Conservation (phyloP, 2,329 filamentous ascomycete genomes). For the Dothiorella sarmentorum region DNA sequence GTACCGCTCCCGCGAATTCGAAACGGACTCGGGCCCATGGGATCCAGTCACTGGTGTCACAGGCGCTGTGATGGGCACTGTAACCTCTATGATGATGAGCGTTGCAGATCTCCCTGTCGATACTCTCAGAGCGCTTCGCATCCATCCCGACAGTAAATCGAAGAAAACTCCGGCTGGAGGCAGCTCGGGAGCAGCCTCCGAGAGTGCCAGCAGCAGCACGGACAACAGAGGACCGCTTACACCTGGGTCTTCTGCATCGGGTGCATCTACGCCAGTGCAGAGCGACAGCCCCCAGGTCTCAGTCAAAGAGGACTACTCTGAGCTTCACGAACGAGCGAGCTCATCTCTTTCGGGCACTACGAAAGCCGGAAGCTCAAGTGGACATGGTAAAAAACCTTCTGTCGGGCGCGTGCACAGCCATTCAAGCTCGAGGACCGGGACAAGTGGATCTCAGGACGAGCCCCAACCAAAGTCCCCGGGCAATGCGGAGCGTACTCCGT, state of each 20-base stretch:
- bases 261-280: background rate
- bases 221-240: background rate
- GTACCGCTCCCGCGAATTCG: constrained; percentile 37
- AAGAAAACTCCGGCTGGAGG: background rate
- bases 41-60: constrained; percentile 53
- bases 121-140: constrained; percentile 48
- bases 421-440: background rate
- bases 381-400: background rate
- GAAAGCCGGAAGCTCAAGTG: background rate
- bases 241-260: background rate
- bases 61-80: constrained; percentile 75
- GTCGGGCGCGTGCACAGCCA: background rate
- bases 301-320: background rate
- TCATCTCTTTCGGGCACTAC: background rate
- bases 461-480: constrained; percentile 19
- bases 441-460: background rate
- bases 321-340: background rate
- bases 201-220: background rate
- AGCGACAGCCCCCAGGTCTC: background rate
- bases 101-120: constrained; percentile 67
- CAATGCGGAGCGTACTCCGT: constrained; percentile 10
- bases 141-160: constrained; percentile 36
- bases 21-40: constrained; percentile 39
- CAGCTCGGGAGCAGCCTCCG: background rate
- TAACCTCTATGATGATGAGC: constrained; percentile 76